Evolutionary conservation across 345 rosid species (phyloP).

Genomic region (Bretschneidera sinensis): DNA sequence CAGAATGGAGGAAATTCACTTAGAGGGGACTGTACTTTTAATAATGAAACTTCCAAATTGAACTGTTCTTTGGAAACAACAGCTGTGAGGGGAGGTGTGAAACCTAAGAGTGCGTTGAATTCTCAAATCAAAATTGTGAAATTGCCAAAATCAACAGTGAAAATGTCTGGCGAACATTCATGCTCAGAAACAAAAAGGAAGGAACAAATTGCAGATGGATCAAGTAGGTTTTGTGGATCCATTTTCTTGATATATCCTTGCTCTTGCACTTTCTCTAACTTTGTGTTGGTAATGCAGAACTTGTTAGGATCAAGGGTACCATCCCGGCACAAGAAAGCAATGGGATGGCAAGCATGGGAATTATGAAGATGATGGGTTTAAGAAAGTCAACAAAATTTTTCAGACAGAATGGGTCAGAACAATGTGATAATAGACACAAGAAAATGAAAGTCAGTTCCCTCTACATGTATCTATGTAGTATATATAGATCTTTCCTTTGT

Average conservation of each 20-base stretch:
- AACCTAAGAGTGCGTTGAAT: conserved; percentile 21
- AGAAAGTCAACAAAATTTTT: conserved; percentile 49
- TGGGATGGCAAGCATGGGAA: conserved; percentile 34
- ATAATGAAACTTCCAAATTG: conserved; percentile 16
- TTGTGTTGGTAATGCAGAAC: conserved; percentile 29
- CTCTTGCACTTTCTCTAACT: conserved; percentile 15
- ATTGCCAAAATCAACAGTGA: conserved; percentile 28
- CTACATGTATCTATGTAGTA: not conserved
- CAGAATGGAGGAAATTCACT: conserved; percentile 12
- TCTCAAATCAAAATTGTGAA: conserved; percentile 20
- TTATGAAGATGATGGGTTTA: conserved; percentile 55
- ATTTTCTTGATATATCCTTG: conserved; percentile 9
- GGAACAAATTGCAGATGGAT: conserved; percentile 31
- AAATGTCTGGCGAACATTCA: conserved; percentile 32
- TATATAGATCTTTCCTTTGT: not conserved
- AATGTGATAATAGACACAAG: conserved; percentile 29
- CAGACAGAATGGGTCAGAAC: conserved; percentile 22
- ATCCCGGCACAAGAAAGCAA: conserved; percentile 28
- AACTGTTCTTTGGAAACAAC: conserved; percentile 12
- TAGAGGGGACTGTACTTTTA: conserved; percentile 7
- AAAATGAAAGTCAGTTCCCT: conserved; percentile 46
- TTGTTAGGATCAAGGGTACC: conserved; percentile 24
- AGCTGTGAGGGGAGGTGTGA: conserved; percentile 14
- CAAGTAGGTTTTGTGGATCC: conserved; percentile 27
- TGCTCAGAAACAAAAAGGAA: conserved; percentile 36